Conservation (phyloP, 2,329 filamentous ascomycete species). For the Curvularia spicifera region DNA sequence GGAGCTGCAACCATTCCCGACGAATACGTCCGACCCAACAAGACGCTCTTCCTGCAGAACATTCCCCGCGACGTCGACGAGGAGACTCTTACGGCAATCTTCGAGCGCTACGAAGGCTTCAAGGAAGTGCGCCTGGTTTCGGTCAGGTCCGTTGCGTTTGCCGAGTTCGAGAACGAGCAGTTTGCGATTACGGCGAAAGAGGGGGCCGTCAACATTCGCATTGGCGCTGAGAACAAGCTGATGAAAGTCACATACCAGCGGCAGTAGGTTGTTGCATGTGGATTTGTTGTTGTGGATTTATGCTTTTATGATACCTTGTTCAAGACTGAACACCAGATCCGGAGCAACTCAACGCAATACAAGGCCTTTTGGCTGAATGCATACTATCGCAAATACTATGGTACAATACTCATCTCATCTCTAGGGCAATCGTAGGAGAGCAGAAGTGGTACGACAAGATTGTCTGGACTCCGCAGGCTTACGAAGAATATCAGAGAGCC, state of each 20-base stretch:
- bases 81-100: conserved; percentile 79
- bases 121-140: conserved; percentile 90
- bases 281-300: conserved; percentile 32
- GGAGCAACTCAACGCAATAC: conserved; percentile 15
- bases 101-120: conserved; percentile 91
- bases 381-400: conserved; percentile 16
- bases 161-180: conserved; percentile 90
- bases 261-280: conserved; percentile 61
- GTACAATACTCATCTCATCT: conserved; percentile 17
- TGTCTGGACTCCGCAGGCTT: background rate
- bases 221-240: conserved; percentile 75
- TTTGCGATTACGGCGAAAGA: conserved; percentile 94
- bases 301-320: conserved; percentile 32
- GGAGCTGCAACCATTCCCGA: conserved; percentile 85
- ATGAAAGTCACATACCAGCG: conserved; percentile 98
- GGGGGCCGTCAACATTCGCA: conserved; percentile 81
- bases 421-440: conserved; percentile 1
- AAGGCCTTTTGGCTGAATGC: conserved; percentile 17
- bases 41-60: conserved; percentile 93
- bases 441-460: background rate
- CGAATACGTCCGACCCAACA: conserved; percentile 97
- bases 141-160: conserved; percentile 89
- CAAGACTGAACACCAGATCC: conserved; percentile 14
- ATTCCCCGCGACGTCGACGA: conserved; percentile 85
- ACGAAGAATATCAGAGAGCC: conserved; percentile 4